Evolutionary conservation across 164 flowering plant genomes (phyloP).

Genomic region (Vitis labrusca): DNA sequence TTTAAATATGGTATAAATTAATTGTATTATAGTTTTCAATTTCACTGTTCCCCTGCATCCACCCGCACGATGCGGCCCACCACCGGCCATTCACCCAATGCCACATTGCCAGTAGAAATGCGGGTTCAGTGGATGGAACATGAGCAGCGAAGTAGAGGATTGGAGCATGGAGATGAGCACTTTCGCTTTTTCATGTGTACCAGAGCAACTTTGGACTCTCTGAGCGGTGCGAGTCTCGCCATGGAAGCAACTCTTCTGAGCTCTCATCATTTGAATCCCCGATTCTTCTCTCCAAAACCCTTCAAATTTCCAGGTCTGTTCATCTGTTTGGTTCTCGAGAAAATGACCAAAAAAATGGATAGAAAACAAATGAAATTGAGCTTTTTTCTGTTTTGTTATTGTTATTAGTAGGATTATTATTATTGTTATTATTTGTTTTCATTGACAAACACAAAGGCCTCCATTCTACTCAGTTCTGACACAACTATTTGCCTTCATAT

Average conservation of each 20-base stretch:
- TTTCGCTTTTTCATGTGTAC: not conserved
- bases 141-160: not conserved
- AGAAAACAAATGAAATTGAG: no score
- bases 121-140: no score
- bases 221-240: conserved; percentile 6
- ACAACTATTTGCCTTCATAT: no score
- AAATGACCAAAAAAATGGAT: not conserved
- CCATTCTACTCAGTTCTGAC: not conserved
- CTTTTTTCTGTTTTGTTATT: no score
- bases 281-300: conserved; percentile 6
- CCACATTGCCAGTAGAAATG: no score
- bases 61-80: no score
- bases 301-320: conserved; percentile 19
- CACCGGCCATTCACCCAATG: no score
- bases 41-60: no score
- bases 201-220: not conserved
- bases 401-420: not conserved
- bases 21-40: no score
- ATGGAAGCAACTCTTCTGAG: conserved; percentile 45
- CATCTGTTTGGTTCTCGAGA: conserved; percentile 1
- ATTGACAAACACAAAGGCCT: not conserved
- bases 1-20: no score
- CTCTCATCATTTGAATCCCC: conserved; percentile 17
- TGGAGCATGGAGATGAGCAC: no score
- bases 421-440: not conserved